Evolutionary conservation across 108 stramenopile genomes (phyloP).

Genomic region (Fragilariopsis cylindrus): DNA sequence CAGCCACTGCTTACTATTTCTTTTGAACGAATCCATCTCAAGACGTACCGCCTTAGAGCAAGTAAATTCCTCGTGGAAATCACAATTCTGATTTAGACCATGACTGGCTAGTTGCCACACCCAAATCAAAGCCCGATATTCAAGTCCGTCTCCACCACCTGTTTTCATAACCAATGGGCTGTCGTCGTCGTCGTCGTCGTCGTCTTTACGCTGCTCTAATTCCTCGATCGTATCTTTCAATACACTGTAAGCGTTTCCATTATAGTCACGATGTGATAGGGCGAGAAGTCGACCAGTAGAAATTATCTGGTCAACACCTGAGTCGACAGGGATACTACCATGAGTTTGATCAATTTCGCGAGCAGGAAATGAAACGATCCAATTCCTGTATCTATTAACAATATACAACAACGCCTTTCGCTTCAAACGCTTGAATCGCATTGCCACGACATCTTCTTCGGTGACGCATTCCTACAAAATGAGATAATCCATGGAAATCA

Average conservation of each 20-base stretch:
- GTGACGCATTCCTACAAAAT: not conserved
- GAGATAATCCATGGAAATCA: too few species aligned
- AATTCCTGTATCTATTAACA: slow-evolving; percentile 43
- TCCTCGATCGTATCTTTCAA: slow-evolving; percentile 35
- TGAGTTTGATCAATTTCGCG: not conserved
- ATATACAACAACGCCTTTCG: slow-evolving; percentile 45
- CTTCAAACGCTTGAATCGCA: slow-evolving; percentile 60
- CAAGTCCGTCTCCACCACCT: not conserved
- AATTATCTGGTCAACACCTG: slow-evolving; percentile 44
- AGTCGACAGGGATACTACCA: not conserved
- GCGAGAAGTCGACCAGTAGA: slow-evolving; percentile 66
- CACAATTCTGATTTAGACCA: slow-evolving; percentile 3
- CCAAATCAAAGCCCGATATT: slow-evolving; percentile 12
- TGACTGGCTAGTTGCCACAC: slow-evolving; percentile 1
- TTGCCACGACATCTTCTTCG: slow-evolving; percentile 14
- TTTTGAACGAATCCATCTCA: not conserved
- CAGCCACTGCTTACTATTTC: not conserved
- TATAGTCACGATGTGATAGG: slow-evolving; percentile 54
- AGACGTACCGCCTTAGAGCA: not conserved
- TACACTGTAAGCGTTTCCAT: slow-evolving; percentile 42
- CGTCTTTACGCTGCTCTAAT: not conserved
- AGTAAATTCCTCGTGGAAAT: not conserved
- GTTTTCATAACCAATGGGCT: not conserved
- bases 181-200: not conserved
- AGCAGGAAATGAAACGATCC: slow-evolving; percentile 55